Base-by-base conservation (phyloP, 768 basidiomycete species). In the Agaricus blazei region DNA sequence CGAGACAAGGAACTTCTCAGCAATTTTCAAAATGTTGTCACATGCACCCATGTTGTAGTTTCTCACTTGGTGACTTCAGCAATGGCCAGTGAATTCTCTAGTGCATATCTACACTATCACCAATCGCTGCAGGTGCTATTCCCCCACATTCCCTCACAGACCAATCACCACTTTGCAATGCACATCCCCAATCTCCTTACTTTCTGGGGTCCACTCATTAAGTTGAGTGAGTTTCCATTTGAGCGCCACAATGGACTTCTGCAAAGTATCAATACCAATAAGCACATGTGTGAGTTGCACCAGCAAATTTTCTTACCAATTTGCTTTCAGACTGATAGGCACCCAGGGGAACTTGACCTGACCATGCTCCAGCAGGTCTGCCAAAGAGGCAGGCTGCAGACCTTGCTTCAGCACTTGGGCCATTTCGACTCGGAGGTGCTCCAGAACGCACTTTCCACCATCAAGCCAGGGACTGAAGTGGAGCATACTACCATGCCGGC, bases 91-190 rank as follows among this genome's bases (percentile, higher is more conserved):
- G 14, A 5, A 14, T 43, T 6, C 14, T 15, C 41, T 6, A 24
- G 14, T 43, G n/a, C 15, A 46, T 66, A 66, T 50, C 57, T 62
- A 26, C 9, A 54, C 19, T 65, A 66, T 47, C 56, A 56, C 14
- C 34, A 52, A 53, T 60, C 62, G 1, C 56, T 54, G 2, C 26
- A 24, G 19, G 19, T 14, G 5, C 53, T 64, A 12, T 66, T 66
- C 55, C 60, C 64, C 4, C 36, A 58, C 45, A 28, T 37, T 23
- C 23, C 19, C 40, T 52, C 62, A 1, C 51, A 57, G 4, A 62
- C 65, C 31, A 66, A 66, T 48, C 62, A 66, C 47, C 64, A 66
- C 23, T 63, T 50, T 54, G 64, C 65, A 0, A 63, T 64, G 60
- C 65, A 66, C 38, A 43, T 43, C 14, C 41, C 58, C 9, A 56